Base-by-base conservation (phyloP, 352 stramenopile genomes). In the Phytophthora megakarya region DNA sequence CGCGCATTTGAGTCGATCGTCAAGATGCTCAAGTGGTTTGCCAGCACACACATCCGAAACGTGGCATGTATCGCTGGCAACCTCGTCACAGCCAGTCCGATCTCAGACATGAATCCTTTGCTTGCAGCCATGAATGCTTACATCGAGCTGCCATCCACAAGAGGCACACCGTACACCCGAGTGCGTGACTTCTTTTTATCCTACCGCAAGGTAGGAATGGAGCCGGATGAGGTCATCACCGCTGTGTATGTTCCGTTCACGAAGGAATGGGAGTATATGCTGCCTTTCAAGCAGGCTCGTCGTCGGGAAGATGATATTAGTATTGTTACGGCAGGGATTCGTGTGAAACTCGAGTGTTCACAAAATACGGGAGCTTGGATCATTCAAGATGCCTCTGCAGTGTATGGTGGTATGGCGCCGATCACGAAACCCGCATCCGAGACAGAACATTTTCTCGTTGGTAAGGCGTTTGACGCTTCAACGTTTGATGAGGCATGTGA, bases 101-200 rank as follows among this genome's bases (percentile, higher is more conserved):
- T 99, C 63, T 98, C 90, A 18, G 97, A 99, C 69, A 98, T 99
- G 95, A 99, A 99, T 68, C 96, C 97, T 5, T 66, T 99, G 19
- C 79, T 99, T n/a, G 83, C 89, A 23, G 79, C 82, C 1, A 92
- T 97, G 84, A 85, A 88, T 71, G 76, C 83, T 50, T 86, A 80
- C 19, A 74, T 95, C 7, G 80, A 93, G 30, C 56, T 95, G 22
- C 74, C 70, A 38, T 86, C 72, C 1, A 58, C 65, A 13, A 46
- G 56, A 51, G 57, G 57, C 1, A 53, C 65, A 48, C 73, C 81
- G 57, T 85, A 78, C 12, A 72, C 84, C 0, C 61, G 77, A 10
- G 90, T 98, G 12, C 80, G 83, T 3, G 90, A 98, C 22, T 99
- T 99, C 70, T 99, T 99, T 61, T 47, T 98, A 3, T 81, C 80